Conservation (phyloP, 1,284 basidiomycete genomes). For the Ustanciosporium gigantosporum region DNA sequence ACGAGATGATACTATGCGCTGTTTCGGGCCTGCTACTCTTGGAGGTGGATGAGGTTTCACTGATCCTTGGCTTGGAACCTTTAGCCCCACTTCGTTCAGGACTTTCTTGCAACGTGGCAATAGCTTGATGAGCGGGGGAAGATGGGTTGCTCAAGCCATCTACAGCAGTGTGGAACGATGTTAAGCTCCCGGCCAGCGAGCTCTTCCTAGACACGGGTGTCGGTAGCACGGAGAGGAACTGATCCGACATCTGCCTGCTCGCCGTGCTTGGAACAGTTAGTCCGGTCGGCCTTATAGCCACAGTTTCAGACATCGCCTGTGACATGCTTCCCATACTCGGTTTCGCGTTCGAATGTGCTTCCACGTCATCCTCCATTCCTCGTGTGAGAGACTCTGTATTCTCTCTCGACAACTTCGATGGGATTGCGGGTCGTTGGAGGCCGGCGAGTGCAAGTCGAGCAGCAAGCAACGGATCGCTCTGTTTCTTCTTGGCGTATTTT, state of each 20-base stretch:
- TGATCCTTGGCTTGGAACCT: too few relatives aligned
- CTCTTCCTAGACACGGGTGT: neutral
- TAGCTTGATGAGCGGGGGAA: neutral
- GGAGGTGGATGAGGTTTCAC: too few relatives aligned
- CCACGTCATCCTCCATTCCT: too few relatives aligned
- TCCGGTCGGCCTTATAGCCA: too few relatives aligned
- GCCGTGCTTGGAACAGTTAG: too few relatives aligned
- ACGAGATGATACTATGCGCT: slow-evolving; percentile 28
- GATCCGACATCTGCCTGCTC: neutral
- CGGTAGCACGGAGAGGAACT: neutral
- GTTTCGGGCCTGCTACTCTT: slow-evolving; percentile 8
- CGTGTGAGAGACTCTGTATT: too few relatives aligned
- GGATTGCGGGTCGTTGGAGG: slow-evolving; percentile 10
- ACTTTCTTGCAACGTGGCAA: too few relatives aligned
- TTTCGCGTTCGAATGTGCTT: too few relatives aligned
- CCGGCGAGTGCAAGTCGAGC: slow-evolving; percentile 38
- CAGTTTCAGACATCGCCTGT: too few relatives aligned
- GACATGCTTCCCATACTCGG: too few relatives aligned
- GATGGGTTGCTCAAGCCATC: too few relatives aligned
- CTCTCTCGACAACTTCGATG: neutral
- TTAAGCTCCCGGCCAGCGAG: slow-evolving; percentile 5
- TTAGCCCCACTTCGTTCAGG: too few relatives aligned
- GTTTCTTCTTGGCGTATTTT: slow-evolving; percentile 43
- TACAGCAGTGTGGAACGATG: slow-evolving; percentile 33
- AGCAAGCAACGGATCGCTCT: slow-evolving; percentile 42